Percentiles rank a stretch among this genome's conserved stretches.
Conservation (phyloP, 305 asterid genomes). For the Ajuga reptans region DNA sequence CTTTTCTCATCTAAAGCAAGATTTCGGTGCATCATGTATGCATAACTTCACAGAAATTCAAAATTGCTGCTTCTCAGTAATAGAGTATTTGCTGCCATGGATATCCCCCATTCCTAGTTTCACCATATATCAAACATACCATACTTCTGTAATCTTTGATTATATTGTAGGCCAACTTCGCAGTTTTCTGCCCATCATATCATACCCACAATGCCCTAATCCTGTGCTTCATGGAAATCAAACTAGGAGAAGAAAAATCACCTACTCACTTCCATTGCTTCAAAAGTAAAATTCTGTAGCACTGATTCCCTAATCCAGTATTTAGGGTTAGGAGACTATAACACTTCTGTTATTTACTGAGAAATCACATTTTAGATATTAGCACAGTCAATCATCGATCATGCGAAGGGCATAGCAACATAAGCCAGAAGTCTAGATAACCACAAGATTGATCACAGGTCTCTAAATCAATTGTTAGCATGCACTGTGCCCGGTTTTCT, state of each 20-base stretch:
- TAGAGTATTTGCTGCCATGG: neutral
- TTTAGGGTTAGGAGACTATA: neutral
- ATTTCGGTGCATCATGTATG: neutral
- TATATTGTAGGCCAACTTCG: neutral
- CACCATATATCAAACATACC: neutral
- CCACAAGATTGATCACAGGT: neutral
- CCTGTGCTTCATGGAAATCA: neutral
- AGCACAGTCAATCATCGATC: neutral
- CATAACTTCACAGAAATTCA: neutral
- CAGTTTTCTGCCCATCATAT: neutral
- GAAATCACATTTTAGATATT: neutral
- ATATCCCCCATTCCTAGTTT: neutral
- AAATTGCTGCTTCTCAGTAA: neutral
- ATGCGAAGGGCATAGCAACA: neutral
- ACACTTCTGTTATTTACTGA: neutral
- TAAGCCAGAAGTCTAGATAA: neutral
- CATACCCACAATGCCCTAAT: neutral
- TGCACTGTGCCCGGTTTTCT: neutral
- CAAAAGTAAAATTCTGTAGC: neutral
- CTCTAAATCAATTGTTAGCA: neutral
- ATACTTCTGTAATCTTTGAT: neutral
- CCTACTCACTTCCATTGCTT: neutral
- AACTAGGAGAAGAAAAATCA: neutral
- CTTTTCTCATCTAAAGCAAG: neutral
- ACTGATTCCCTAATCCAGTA: neutral